Conservation (phyloP, 257 asterid genomes). For the Ballota nigra region DNA sequence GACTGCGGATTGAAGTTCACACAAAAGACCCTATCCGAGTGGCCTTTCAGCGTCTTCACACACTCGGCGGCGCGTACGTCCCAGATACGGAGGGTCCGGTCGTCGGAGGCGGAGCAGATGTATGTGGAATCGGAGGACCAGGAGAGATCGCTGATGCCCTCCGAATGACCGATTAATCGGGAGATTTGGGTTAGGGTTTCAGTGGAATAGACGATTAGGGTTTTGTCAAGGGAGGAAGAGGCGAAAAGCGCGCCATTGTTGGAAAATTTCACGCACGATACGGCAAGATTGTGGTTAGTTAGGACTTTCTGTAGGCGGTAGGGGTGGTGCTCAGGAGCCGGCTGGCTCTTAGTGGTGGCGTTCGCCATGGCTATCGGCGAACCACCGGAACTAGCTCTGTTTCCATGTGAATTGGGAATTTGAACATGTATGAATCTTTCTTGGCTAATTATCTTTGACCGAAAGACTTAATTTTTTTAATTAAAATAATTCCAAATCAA, state of each 20-base stretch:
- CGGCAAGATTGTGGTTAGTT: conserved; percentile 54
- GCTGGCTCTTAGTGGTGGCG: conserved; percentile 32
- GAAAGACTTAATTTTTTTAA: too few species aligned
- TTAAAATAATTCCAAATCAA: too few species aligned
- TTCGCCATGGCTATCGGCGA: conserved; percentile 37
- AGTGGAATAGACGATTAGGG: conserved; percentile 76
- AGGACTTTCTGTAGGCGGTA: conserved; percentile 63
- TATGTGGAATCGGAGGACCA: conserved; percentile 91
- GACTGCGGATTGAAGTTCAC: conserved; percentile 77
- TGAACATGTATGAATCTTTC: too few species aligned
- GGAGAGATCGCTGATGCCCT: conserved; percentile 77
- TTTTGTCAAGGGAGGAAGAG: conserved; percentile 83
- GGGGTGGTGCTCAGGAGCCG: conserved; percentile 44
- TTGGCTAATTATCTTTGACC: too few species aligned
- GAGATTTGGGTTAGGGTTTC: conserved; percentile 58
- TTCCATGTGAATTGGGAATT: neutral
- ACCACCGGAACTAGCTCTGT: neutral
- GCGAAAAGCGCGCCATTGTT: conserved; percentile 76
- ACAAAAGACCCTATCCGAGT: conserved; percentile 66
- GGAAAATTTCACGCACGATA: conserved; percentile 78
- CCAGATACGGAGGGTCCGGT: conserved; percentile 92
- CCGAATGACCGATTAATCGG: conserved; percentile 71
- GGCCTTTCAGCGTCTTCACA: conserved; percentile 79
- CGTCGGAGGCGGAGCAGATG: conserved; percentile 97
- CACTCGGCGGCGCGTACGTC: conserved; percentile 72